phyloP scores from a whole-genome alignment of 164 flowering plant genomes.

The Tinospora cordifolia region DNA sequence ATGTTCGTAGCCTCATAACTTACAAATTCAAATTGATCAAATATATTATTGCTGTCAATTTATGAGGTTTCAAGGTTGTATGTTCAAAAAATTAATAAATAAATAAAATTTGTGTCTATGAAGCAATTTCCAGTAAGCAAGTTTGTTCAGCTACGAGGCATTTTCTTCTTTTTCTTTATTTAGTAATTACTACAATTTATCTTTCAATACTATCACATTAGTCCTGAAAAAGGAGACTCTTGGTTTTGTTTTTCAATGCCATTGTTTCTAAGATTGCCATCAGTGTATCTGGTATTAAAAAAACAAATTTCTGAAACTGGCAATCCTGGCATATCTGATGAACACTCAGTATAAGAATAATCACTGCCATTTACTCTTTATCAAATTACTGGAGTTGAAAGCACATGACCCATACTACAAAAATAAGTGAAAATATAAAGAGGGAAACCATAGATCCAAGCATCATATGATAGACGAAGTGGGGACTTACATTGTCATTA shows the following conservation, averaged over 20 bases:
- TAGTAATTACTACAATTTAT: neutral
- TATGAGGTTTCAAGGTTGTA: neutral
- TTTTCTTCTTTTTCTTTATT: too few relatives aligned
- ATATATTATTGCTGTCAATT: neutral
- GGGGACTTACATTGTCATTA: constrained; percentile 72
- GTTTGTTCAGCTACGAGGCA: too few relatives aligned
- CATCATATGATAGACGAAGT: neutral
- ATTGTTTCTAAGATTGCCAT: neutral
- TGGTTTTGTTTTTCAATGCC: neutral
- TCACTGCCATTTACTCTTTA: neutral
- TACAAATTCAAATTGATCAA: neutral
- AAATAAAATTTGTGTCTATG: too few relatives aligned
- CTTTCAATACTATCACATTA: neutral
- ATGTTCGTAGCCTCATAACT: neutral
- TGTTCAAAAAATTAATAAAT: too few relatives aligned
- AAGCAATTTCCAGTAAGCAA: too few relatives aligned
- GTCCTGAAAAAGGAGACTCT: neutral
- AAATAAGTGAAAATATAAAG: neutral
- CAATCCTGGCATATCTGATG: neutral
- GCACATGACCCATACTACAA: neutral
- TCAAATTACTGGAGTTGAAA: neutral
- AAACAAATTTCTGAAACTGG: neutral
- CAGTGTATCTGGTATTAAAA: constrained; percentile 5
- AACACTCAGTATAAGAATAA: neutral
- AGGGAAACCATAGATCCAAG: constrained; percentile 1